phyloP scores from a whole-genome alignment of 2,329 filamentous ascomycete genomes.

The Penicillium italicum region DNA sequence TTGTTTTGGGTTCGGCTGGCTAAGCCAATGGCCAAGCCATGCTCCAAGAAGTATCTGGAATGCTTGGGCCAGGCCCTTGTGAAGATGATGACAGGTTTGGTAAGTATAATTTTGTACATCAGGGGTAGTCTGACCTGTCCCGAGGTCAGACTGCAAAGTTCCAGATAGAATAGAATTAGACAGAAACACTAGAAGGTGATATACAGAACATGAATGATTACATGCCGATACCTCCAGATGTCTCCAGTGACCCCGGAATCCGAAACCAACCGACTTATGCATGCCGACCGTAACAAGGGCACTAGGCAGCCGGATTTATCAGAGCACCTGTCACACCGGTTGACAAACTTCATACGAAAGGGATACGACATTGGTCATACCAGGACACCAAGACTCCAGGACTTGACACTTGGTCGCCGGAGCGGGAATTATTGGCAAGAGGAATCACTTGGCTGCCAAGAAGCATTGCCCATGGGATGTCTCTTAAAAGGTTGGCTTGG shows the following conservation, averaged over 20 bases:
- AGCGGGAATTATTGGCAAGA: conserved; percentile 27
- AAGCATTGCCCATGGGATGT: conserved; percentile 15
- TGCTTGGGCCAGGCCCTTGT: conserved; percentile 2
- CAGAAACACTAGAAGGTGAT: not conserved
- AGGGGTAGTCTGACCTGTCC: not conserved
- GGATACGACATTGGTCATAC: conserved; percentile 8
- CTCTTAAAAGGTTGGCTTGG: conserved; percentile 17
- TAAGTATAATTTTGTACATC: not conserved
- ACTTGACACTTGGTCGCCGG: conserved; percentile 15
- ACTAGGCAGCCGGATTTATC: conserved; percentile 11
- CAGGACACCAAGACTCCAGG: conserved; percentile 16
- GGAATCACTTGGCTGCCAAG: conserved; percentile 29
- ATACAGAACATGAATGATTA: not conserved
- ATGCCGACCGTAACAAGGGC: not conserved
- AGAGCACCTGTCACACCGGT: not conserved
- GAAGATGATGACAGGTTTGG: not conserved
- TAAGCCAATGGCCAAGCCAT: conserved; percentile 6
- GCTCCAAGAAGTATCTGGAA: conserved; percentile 1
- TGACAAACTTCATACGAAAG: not conserved
- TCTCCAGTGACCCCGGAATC: not conserved
- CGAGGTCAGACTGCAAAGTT: not conserved
- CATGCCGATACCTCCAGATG: not conserved
- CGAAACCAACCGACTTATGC: conserved; percentile 4
- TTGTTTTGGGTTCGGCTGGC: not conserved
- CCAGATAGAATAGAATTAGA: not conserved